Base-by-base conservation (phyloP, 2,329 filamentous ascomycete genomes). In the Dactylella cylindrospora region DNA sequence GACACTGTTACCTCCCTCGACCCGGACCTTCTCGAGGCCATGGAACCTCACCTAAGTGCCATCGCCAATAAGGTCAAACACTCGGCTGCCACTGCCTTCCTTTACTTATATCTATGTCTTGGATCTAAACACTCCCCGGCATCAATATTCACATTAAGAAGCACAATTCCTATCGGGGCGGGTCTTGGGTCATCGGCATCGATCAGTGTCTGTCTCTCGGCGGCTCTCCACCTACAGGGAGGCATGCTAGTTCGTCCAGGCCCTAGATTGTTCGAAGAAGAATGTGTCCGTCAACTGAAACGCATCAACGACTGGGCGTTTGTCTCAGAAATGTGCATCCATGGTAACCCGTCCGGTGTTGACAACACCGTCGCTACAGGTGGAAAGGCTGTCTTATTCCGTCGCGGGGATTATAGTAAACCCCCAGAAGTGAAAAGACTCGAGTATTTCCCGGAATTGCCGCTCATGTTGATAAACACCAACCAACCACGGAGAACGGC, bases 271-370 rank as follows among this genome's bases (percentile, higher is more conserved):
- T 88, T 90, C 3, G 75, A 83, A 0, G 84, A 89, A 50, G 93
- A 98, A 74, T 88, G 88, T n/a, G 84, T 87, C 60, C 74, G 90
- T 35, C 91, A 98, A 72, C 80, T 97, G 23, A 90, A 97, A 75
- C 84, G 91, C 66, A 96, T 98, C 75, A 98, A 98, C 73, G 82
- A 87, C 64, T 98, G 94, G 93, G 90, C 93, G 0, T 97, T 96
- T 73, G 93, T 98, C 0, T 86, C 86, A 19, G 93, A 98, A 73
- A 86, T 97, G 83, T 93, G 90, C 74, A 96, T 97, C 65, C 93
- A 98, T 71, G 93, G 91, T 29, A 97, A 95, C 70, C 93, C 93
- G 0, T 95, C 89, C 0, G 93, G 93, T 0, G 88, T 98, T 35
- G 93, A 98, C 74, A 98, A 98, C 73, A 98, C 93, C 2, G 91